These are phyloP conservation scores for Fennellomyces sp. DNA, from an alignment of 371 early-diverging fungal genomes.

Conservation along the genomic window DNA sequence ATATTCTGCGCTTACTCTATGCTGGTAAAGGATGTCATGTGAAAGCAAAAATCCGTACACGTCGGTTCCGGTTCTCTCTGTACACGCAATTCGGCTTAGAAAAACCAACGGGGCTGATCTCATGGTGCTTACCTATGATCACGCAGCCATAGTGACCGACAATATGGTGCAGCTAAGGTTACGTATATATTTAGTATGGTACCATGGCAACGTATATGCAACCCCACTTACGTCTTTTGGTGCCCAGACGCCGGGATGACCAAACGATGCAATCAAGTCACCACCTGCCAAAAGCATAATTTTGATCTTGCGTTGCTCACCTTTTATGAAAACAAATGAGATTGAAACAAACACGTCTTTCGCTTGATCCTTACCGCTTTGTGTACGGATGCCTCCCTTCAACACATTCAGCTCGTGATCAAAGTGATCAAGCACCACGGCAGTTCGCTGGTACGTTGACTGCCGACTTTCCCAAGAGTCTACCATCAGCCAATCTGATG, in stretches of 20 bases:
- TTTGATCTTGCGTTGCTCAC: slow-evolving; percentile 63
- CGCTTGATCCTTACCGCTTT: slow-evolving; percentile 42
- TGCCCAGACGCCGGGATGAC: slow-evolving; percentile 90
- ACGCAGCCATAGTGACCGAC: slow-evolving; percentile 92
- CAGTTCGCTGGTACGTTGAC: slow-evolving; percentile 82
- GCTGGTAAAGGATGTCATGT: slow-evolving; percentile 87
- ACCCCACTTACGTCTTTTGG: slow-evolving; percentile 78
- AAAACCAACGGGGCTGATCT: too few relatives aligned
- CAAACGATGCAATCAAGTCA: slow-evolving; percentile 95
- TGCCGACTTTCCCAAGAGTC: slow-evolving; percentile 95
- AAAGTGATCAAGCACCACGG: slow-evolving; percentile 94
- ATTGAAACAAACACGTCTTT: neutral
- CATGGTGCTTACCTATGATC: slow-evolving; percentile 64
- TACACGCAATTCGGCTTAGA: neutral
- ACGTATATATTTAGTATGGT: neutral
- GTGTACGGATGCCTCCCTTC: slow-evolving; percentile 57
- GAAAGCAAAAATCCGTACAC: slow-evolving; percentile 88
- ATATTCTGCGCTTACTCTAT: slow-evolving; percentile 59
- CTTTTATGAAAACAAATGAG: slow-evolving; percentile 20
- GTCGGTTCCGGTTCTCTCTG: slow-evolving; percentile 94
- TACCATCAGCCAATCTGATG: slow-evolving; percentile 93
- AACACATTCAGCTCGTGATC: slow-evolving; percentile 80
- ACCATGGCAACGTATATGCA: neutral
- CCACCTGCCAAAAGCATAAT: slow-evolving; percentile 96
- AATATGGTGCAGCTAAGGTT: slow-evolving; percentile 87